phyloP scores from a whole-genome alignment of 2,329 filamentous ascomycete species.

The Hypoxylon sp. region DNA sequence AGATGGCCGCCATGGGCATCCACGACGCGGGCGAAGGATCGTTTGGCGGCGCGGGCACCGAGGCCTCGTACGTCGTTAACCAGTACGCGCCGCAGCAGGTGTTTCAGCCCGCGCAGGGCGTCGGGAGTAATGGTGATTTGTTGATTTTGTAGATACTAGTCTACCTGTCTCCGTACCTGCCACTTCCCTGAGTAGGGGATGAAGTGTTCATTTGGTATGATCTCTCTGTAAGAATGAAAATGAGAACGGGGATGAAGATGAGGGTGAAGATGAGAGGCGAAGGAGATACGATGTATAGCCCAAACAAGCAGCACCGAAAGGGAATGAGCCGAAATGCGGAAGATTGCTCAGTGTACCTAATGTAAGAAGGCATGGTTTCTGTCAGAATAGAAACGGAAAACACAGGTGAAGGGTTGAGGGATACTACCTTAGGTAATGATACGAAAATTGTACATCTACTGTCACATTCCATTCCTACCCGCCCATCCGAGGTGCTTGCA shows the following conservation, averaged over 20 bases:
- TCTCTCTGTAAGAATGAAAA: background rate
- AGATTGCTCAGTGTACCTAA: constrained; percentile 19
- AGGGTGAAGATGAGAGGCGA: background rate
- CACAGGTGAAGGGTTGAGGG: constrained; percentile 10
- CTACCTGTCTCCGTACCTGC: background rate
- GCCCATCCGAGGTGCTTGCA: background rate
- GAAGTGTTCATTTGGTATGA: background rate
- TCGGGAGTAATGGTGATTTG: constrained; percentile 78
- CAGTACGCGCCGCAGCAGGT: constrained; percentile 84
- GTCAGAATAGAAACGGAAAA: constrained; percentile 17
- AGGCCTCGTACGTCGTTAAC: constrained; percentile 79
- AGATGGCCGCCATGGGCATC: constrained; percentile 80
- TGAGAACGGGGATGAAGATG: background rate
- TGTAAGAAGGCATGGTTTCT: constrained; percentile 12
- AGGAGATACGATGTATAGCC: background rate
- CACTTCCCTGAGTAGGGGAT: too few relatives aligned
- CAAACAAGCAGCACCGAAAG: background rate
- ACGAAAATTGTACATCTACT: constrained; percentile 27
- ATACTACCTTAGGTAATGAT: constrained; percentile 8
- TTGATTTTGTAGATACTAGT: constrained; percentile 69
- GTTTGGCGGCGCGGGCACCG: constrained; percentile 71
- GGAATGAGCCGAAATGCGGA: constrained; percentile 5
- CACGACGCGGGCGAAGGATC: constrained; percentile 75
- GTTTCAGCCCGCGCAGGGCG: constrained; percentile 77
- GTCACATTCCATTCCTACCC: background rate